Percentiles rank a stretch among this genome's conserved stretches.
phyloP scores from a whole-genome alignment of 1,139 yeast species.

The Yamadazyma pseudoaaseri region DNA sequence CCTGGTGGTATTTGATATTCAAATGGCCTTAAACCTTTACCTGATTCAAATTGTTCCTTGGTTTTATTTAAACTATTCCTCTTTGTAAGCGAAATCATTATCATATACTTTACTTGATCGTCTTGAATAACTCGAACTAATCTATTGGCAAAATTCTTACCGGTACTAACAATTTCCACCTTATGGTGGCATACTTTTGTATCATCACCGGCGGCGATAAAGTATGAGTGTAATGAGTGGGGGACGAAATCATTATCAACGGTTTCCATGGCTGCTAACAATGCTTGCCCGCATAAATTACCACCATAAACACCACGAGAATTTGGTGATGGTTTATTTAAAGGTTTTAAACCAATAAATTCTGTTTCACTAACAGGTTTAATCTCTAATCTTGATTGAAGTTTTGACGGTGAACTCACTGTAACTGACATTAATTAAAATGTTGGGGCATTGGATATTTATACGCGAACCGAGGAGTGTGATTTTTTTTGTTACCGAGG shows the following conservation, averaged over 20 bases:
- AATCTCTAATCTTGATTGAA: conserved; percentile 21
- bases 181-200: conserved; percentile 25
- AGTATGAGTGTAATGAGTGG: conserved; percentile 43
- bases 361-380: conserved; percentile 19
- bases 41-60: conserved; percentile 10
- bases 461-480: not conserved
- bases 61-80: conserved; percentile 23
- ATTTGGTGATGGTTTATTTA: conserved; percentile 28
- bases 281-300: conserved; percentile 39
- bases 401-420: conserved; percentile 3
- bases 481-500: conserved; percentile 1
- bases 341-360: conserved; percentile 30
- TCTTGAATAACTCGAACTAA: conserved; percentile 29
- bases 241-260: conserved; percentile 31
- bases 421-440: conserved; percentile 15
- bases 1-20: conserved; percentile 34
- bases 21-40: conserved; percentile 25
- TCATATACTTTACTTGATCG: conserved; percentile 28
- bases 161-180: conserved; percentile 32
- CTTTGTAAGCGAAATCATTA: conserved; percentile 34
- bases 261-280: conserved; percentile 35
- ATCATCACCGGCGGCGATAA: conserved; percentile 38
- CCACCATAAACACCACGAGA: conserved; percentile 46
- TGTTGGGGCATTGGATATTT: not conserved
- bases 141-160: conserved; percentile 34